Evolutionary conservation across 139 green algal genomes (phyloP).

Genomic region (Closterium sp.): DNA sequence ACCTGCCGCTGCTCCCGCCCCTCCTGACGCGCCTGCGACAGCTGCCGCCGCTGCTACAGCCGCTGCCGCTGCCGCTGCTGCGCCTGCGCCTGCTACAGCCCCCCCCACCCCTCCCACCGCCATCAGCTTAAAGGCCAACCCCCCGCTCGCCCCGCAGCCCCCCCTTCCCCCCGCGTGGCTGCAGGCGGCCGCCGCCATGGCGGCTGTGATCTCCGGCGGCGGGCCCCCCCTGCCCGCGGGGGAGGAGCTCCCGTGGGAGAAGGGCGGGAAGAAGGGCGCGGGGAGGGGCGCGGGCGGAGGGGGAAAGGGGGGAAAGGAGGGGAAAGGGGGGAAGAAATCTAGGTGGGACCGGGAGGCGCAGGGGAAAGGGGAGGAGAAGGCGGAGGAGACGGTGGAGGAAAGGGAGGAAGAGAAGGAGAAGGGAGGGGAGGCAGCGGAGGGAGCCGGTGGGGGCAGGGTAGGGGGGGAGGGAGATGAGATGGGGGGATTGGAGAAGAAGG

Average conservation of each 20-base stretch:
- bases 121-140: neutral
- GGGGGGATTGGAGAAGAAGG: neutral
- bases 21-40: neutral
- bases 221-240: neutral
- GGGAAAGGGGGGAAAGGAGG: neutral
- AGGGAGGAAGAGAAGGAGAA: neutral
- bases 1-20: neutral
- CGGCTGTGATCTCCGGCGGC: neutral
- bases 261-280: neutral
- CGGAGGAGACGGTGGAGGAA: neutral
- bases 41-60: neutral
- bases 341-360: slow-evolving; percentile 3
- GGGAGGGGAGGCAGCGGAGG: neutral
- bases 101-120: neutral
- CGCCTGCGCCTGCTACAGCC: neutral
- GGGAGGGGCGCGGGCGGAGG: neutral
- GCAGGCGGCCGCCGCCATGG: slow-evolving; percentile 2
- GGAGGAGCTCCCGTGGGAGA: neutral
- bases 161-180: neutral
- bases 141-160: neutral
- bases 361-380: neutral
- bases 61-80: neutral
- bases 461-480: neutral
- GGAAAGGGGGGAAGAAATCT: neutral
- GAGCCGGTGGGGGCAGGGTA: neutral